phyloP scores from a whole-genome alignment of 192 early-diverging fungal genomes.

The Radiomyces spectabilis region DNA sequence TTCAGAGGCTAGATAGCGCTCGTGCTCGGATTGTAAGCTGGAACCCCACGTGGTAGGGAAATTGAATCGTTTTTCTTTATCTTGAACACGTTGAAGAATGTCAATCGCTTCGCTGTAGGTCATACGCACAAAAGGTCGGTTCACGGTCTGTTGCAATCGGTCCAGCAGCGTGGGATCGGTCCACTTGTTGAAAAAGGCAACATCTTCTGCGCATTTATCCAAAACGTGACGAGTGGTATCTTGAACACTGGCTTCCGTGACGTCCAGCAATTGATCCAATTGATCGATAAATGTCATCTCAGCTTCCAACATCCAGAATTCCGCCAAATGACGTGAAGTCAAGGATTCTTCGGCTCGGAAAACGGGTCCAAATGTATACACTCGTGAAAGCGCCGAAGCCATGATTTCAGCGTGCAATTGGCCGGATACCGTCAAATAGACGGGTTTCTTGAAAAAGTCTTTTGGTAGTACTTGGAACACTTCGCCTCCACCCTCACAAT shows the following conservation, averaged over 20 bases:
- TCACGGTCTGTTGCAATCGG: slow-evolving; percentile 26
- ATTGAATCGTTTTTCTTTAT: slow-evolving; percentile 37
- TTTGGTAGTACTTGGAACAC: slow-evolving; percentile 56
- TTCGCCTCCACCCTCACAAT: slow-evolving; percentile 89
- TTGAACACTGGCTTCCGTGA: slow-evolving; percentile 61
- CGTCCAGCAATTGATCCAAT: slow-evolving; percentile 54
- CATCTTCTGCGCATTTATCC: slow-evolving; percentile 44
- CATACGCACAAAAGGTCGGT: slow-evolving; percentile 58
- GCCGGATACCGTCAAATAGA: slow-evolving; percentile 77
- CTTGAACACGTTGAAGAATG: slow-evolving; percentile 47
- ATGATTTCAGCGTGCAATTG: slow-evolving; percentile 83
- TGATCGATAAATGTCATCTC: slow-evolving; percentile 69
- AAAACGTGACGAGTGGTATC: slow-evolving; percentile 47
- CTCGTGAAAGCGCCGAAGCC: slow-evolving; percentile 59
- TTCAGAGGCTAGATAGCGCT: slow-evolving; percentile 66
- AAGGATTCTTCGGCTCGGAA: slow-evolving; percentile 82
- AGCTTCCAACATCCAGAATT: slow-evolving; percentile 94
- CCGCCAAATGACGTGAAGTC: slow-evolving; percentile 78
- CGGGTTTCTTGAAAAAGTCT: slow-evolving; percentile 69
- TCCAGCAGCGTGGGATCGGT: slow-evolving; percentile 41
- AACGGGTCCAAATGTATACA: slow-evolving; percentile 74
- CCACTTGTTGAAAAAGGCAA: slow-evolving; percentile 52
- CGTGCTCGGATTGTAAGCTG: slow-evolving; percentile 78
- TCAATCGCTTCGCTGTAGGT: slow-evolving; percentile 76
- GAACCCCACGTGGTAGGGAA: slow-evolving; percentile 68